A percentile compares a stretch with the other conserved stretches of the same genome.
Conservation (phyloP, 768 basidiomycete species). For the Termitomyces titanicus region DNA sequence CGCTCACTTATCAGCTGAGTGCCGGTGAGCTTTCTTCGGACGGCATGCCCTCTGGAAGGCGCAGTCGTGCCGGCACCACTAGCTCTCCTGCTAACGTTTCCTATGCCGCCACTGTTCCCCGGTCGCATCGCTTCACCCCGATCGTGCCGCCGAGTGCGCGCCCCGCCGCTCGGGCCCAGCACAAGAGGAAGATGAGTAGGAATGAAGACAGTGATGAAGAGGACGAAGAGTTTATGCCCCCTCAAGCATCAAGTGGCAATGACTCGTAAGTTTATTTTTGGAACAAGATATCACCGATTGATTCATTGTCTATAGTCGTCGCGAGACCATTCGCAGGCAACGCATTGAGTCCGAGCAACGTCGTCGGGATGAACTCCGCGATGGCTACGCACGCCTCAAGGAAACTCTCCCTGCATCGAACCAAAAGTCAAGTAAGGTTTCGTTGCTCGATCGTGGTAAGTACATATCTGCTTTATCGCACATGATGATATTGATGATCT, state of each 20-base stretch:
- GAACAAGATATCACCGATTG: background rate
- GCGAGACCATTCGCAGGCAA: constrained; percentile 88
- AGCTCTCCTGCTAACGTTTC: constrained; percentile 52
- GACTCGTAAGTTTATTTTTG: constrained; percentile 42
- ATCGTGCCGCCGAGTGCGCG: constrained; percentile 56
- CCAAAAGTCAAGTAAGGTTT: constrained; percentile 93
- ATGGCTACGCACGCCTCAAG: constrained; percentile 89
- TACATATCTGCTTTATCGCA: constrained; percentile 10
- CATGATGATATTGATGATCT: constrained; percentile 11
- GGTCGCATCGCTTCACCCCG: constrained; percentile 80
- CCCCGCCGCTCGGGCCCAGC: constrained; percentile 43
- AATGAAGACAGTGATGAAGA: constrained; percentile 72
- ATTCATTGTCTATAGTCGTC: constrained; percentile 42
- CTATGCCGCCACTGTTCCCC: constrained; percentile 58
- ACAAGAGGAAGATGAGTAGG: constrained; percentile 41
- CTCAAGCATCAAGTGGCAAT: constrained; percentile 35
- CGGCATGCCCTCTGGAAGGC: constrained; percentile 56
- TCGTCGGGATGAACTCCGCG: constrained; percentile 87
- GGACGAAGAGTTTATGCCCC: constrained; percentile 72
- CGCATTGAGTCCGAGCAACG: constrained; percentile 94
- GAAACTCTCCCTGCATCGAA: constrained; percentile 85
- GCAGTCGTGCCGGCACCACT: constrained; percentile 42
- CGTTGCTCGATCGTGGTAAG: constrained; percentile 79
- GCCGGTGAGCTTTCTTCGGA: constrained; percentile 76
- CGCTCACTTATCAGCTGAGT: constrained; percentile 64